A percentile compares a stretch with the other conserved stretches of the same genome.
These are phyloP conservation scores for Chlorencoelia australis DNA, from an alignment of 2,329 filamentous ascomycete species.

Conservation along the genomic window DNA sequence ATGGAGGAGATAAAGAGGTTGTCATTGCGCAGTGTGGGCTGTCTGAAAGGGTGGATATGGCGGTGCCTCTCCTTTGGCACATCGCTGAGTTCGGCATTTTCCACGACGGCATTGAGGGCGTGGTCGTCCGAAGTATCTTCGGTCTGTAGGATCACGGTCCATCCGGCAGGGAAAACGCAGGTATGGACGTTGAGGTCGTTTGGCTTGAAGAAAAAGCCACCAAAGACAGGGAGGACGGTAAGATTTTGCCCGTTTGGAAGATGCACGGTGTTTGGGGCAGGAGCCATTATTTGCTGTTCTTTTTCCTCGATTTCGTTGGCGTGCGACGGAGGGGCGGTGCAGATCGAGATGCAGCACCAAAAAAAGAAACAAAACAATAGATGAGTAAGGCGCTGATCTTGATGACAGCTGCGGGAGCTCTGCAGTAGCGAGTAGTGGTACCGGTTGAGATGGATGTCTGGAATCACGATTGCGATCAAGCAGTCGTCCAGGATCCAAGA, in stretches of 20 bases:
- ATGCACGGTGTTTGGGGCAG: slow-evolving; percentile 39
- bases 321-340: too few species aligned
- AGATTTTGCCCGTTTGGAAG: slow-evolving; percentile 83
- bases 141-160: slow-evolving; percentile 80
- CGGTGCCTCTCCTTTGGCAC: slow-evolving; percentile 25
- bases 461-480: too few species aligned
- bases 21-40: slow-evolving; percentile 69
- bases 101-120: slow-evolving; percentile 20
- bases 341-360: too few species aligned
- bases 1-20: slow-evolving; percentile 87
- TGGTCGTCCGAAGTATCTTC: slow-evolving; percentile 32
- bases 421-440: too few species aligned
- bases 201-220: slow-evolving; percentile 82
- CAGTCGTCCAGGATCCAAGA: too few species aligned
- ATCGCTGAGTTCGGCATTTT: slow-evolving; percentile 24
- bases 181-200: slow-evolving; percentile 61
- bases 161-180: slow-evolving; percentile 71
- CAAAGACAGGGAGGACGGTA: slow-evolving; percentile 76
- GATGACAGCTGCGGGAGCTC: too few species aligned
- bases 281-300: slow-evolving; percentile 21
- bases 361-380: too few species aligned
- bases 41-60: slow-evolving; percentile 54
- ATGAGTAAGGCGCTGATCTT: too few species aligned
- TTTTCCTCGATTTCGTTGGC: too few species aligned
- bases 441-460: too few species aligned